These are phyloP conservation scores for Cercis canadensis DNA, from an alignment of 306 rosid species.

Conservation along the genomic window DNA sequence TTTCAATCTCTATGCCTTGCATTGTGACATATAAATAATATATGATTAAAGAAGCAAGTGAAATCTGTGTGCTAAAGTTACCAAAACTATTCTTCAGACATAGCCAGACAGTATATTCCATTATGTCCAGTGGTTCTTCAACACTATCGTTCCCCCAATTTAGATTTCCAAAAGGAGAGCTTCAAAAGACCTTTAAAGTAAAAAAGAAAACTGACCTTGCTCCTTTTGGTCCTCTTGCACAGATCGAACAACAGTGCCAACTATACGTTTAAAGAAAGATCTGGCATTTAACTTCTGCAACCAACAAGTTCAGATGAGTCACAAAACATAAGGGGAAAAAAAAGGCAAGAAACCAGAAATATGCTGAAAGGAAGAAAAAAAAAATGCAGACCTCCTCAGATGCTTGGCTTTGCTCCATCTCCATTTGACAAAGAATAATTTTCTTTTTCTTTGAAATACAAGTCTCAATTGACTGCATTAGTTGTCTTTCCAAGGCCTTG, in stretches of 20 bases:
- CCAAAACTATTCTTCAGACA: background rate
- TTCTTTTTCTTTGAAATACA: slow-evolving; percentile 78
- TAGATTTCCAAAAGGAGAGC: slow-evolving; percentile 12
- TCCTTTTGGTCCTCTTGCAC: slow-evolving; percentile 92
- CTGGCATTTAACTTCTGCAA: slow-evolving; percentile 77
- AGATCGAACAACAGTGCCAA: slow-evolving; percentile 94
- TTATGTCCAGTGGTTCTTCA: background rate
- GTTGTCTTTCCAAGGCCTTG: slow-evolving; percentile 80
- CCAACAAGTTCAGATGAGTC: slow-evolving; percentile 37
- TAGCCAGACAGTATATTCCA: background rate
- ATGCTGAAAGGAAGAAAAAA: slow-evolving; percentile 5
- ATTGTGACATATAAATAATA: too few relatives aligned
- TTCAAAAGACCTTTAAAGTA: slow-evolving; percentile 16
- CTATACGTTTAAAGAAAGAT: slow-evolving; percentile 83
- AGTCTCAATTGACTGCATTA: slow-evolving; percentile 85
- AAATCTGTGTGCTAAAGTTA: background rate
- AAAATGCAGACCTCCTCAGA: slow-evolving; percentile 67
- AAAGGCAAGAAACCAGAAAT: slow-evolving; percentile 14
- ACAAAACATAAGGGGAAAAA: background rate
- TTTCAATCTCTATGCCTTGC: too few relatives aligned
- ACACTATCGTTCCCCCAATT: slow-evolving; percentile 4
- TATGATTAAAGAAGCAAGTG: too few relatives aligned
- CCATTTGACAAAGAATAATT: slow-evolving; percentile 73
- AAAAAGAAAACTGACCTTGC: slow-evolving; percentile 65
- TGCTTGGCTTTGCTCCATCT: slow-evolving; percentile 75